These are phyloP conservation scores for Phylloporus sp. DNA, from an alignment of 768 basidiomycete genomes.

Conservation along the genomic window DNA sequence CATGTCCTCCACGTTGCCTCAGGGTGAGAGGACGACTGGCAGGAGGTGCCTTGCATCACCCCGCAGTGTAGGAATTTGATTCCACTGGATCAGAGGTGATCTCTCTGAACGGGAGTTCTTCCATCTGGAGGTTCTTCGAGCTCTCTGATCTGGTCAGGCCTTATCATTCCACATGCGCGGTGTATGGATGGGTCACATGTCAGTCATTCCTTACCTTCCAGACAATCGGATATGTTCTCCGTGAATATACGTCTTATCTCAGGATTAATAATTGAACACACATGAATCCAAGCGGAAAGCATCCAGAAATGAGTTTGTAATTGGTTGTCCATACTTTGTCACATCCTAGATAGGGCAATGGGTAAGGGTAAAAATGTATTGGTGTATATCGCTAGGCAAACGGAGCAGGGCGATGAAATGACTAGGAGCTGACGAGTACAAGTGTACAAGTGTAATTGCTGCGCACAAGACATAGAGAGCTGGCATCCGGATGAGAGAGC, in stretches of 20 bases:
- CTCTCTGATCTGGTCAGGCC: not conserved
- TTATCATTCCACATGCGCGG: not conserved
- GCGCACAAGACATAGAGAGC: conserved; percentile 15
- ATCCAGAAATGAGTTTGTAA: conserved; percentile 6
- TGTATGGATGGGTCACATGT: not conserved
- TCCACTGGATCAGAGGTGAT: not conserved
- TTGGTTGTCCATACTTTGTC: conserved; percentile 18
- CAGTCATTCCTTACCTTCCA: not conserved
- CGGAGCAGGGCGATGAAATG: conserved; percentile 12
- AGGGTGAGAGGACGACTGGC: not conserved
- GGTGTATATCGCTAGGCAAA: conserved; percentile 19
- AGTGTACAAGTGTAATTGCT: conserved; percentile 20
- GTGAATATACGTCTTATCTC: not conserved
- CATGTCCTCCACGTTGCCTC: no score
- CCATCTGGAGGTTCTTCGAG: not conserved
- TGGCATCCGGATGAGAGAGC: not conserved
- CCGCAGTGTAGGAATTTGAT: not conserved
- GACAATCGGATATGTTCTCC: not conserved
- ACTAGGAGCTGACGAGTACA: conserved; percentile 18
- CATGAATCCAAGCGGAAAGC: not conserved
- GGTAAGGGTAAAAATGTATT: conserved; percentile 15
- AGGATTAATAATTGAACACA: not conserved
- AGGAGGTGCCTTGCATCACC: not conserved
- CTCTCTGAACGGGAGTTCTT: not conserved
- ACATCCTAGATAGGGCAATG: conserved; percentile 13